A percentile compares a stretch with the other conserved stretches of the same genome.
Conservation (phyloP, 2,329 filamentous ascomycete genomes). For the Ceratocystis eucalypticola region DNA sequence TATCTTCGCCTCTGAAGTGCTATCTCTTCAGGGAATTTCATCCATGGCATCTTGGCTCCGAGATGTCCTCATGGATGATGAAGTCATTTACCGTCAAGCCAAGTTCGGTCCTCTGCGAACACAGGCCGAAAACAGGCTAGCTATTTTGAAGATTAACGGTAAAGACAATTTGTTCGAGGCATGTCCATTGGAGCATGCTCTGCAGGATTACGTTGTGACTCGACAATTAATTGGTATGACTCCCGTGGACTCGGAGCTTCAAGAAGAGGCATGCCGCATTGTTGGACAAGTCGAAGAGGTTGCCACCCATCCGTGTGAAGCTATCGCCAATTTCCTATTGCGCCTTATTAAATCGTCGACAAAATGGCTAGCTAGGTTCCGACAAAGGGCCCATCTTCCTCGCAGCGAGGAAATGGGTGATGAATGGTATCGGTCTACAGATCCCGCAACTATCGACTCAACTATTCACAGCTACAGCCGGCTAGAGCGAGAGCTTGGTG, state of each 20-base stretch:
- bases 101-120: constrained; percentile 36
- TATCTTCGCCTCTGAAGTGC: constrained; percentile 40
- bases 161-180: constrained; percentile 44
- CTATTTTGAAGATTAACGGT: constrained; percentile 41
- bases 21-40: constrained; percentile 30
- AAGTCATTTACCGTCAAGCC: constrained; percentile 32
- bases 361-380: constrained; percentile 43
- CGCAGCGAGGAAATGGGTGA: constrained; percentile 42
- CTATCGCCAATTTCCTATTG: constrained; percentile 42
- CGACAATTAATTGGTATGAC: constrained; percentile 43
- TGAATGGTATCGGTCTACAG: constrained; percentile 36
- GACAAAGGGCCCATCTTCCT: constrained; percentile 43
- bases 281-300: constrained; percentile 43
- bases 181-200: constrained; percentile 41
- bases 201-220: constrained; percentile 40
- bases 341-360: constrained; percentile 38
- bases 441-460: constrained; percentile 43
- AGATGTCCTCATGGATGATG: constrained; percentile 42
- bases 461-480: constrained; percentile 45
- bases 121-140: constrained; percentile 35
- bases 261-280: constrained; percentile 45
- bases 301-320: constrained; percentile 36
- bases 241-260: constrained; percentile 45
- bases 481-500: constrained; percentile 42
- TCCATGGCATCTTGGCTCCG: constrained; percentile 40